Evolutionary conservation across 148 eudicot genomes (phyloP), one percentile per base, ranked within the genome.

Genomic region (Suaeda aralocaspica): DNA sequence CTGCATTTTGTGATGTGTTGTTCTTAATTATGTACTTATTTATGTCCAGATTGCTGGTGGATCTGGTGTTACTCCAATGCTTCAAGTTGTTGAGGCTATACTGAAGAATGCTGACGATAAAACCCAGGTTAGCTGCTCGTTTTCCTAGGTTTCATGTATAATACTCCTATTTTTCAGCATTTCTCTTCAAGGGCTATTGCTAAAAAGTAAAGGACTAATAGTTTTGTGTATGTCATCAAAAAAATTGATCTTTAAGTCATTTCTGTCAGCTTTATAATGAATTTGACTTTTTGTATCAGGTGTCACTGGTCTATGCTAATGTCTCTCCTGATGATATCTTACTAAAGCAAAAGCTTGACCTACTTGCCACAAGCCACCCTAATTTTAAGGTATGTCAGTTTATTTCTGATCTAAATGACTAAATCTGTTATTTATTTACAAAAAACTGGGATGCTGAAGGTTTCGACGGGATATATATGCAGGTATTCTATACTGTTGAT

Each of bases 401-500:
- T 57, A 46, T 39, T 65, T n/a, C 30, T 55, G 68, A 22, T 28
- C 15, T 34, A 39, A 34, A 55, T 58, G 18, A 21, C 15, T 34
- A 39, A 34, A 55, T 58, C 45, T 53, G 28, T 64, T 44, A 31
- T 48, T 25, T 24, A 3, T 44, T 12, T 5, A 50, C 11, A 9
- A 59, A 46, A 39, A 7, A 6, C 19, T 22, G 24, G 25, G 28
- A 51, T 63, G 59, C 66, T 73, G 26, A 77, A 53, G 66, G 19
- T 70, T 57, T 72, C 25, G 9, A 29, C 61, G 60, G n/a, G n/a
- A 31, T 29, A 72, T 50, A 53, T 57, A 16, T 74, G 21, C 78
- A 94, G 99, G 79, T 94, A 55, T 91, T 82, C 81, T 95, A 95
- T 84, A 95, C 96, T 1, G 97, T 95, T 48, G 99, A 95, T 76